Conservation (phyloP, 148 eudicot species). For the Euryodendron excelsum region DNA sequence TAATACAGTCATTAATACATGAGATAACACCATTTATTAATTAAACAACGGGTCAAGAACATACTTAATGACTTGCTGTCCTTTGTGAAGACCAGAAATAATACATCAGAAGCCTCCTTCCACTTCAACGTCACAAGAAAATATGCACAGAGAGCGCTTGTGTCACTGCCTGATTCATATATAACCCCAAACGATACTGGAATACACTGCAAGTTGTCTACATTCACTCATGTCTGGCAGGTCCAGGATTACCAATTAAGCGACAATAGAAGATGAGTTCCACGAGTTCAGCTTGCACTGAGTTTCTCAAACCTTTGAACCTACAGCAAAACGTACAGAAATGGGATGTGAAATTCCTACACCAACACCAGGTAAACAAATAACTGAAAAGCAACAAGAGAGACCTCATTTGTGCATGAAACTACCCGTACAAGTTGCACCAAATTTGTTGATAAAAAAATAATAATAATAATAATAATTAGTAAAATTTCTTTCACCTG, state of each 20-base stretch:
- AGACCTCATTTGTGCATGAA: not conserved
- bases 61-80: not conserved
- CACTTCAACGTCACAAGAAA: not conserved
- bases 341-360: not conserved
- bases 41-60: not conserved
- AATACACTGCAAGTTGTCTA: not conserved
- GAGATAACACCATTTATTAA: not conserved
- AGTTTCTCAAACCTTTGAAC: not conserved
- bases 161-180: not conserved
- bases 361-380: not conserved
- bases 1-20: not conserved
- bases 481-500: not conserved
- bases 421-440: not conserved
- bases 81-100: not conserved
- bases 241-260: not conserved
- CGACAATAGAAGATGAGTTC: not conserved
- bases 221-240: not conserved
- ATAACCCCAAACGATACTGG: not conserved
- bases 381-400: not conserved
- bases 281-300: not conserved
- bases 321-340: not conserved
- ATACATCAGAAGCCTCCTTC: constrained; percentile 2
- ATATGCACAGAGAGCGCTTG: not conserved
- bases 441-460: not conserved
- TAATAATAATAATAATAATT: not conserved